Percentiles rank a stretch among this genome's conserved stretches.
These are phyloP conservation scores for Arachis hypogaea DNA, from an alignment of 306 rosid species.

Conservation along the genomic window DNA sequence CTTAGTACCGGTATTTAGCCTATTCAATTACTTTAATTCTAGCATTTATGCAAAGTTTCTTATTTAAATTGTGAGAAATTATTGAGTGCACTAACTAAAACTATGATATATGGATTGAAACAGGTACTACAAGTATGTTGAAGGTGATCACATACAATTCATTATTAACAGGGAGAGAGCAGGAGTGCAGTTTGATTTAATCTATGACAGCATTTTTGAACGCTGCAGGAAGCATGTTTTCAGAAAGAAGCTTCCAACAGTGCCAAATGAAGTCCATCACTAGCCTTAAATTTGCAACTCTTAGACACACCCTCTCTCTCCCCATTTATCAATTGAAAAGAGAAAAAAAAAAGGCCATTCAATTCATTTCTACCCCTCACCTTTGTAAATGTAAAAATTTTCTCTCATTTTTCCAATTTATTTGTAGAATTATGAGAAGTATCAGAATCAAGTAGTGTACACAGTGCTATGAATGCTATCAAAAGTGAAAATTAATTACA, in stretches of 20 bases:
- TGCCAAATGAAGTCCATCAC: conserved; percentile 67
- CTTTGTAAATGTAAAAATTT: conserved; percentile 44
- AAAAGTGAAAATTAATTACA: no score
- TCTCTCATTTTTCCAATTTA: background rate
- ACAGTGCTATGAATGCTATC: background rate
- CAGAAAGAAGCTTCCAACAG: conserved; percentile 67
- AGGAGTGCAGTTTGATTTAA: conserved; percentile 86
- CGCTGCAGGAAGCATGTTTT: conserved; percentile 93
- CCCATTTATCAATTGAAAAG: conserved; percentile 14
- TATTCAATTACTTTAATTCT: no score
- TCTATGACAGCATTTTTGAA: conserved; percentile 89
- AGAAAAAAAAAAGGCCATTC: conserved; percentile 27
- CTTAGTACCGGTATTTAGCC: no score
- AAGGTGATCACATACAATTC: conserved; percentile 87
- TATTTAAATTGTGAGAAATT: conserved; percentile 7
- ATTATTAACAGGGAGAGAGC: conserved; percentile 92
- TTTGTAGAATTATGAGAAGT: conserved; percentile 44
- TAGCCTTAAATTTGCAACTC: conserved; percentile 39
- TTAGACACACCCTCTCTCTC: background rate
- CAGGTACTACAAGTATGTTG: conserved; percentile 95
- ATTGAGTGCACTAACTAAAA: conserved; percentile 20
- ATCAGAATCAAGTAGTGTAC: conserved; percentile 36
- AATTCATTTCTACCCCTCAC: conserved; percentile 31
- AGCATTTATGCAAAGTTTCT: background rate
- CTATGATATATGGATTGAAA: conserved; percentile 25